Base-by-base conservation (phyloP, 129 eudicot species). In the Escallonia herrerae region DNA sequence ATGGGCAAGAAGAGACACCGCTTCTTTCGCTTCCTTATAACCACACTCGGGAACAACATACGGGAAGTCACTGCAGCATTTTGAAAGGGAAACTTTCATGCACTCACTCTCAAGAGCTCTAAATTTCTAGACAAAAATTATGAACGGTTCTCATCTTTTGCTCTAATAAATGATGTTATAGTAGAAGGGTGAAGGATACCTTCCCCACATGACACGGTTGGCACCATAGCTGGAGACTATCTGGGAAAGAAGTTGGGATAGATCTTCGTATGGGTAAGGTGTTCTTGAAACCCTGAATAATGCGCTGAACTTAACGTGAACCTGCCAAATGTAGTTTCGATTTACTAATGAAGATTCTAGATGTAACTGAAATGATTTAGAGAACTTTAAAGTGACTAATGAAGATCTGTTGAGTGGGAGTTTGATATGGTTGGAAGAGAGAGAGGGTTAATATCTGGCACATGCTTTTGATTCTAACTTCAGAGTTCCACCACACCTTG, bases 181-280 rank as follows among this genome's bases (percentile, higher is more conserved):
- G 42, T 9, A 37, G 53, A 43, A 65, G 38, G 33, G 43, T 48
- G 38, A 2, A 7, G n/a, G 13, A 71, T 84, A 90, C 95, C 95
- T 90, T 74, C 95, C 95, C 97, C 97, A 90, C 97, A 90, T 86
- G 72, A 90, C 75, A 45, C 77, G 91, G 72, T 90, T 70, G 64
- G 97, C 95, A 42, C 97, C 97, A 67, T 74, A 90, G 78, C 80
- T 79, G 64, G 91, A 79, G 65, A 86, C 81, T 33, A 86, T 60
- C 63, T 83, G 77, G 5, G 91, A 73, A 14, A 90, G 79, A 77
- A 75, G 41, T 13, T 70, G 65, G 13, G 85, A 72, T 43, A 86
- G 67, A 71, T 90, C 97, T 45, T 86, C 83, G 52, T 79, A 90
- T 11, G 97, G 97, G 57, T 74, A 84, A 50, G 81, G 67, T 62